Conservation (phyloP, 352 stramenopile species). For the Pythium volutum region DNA sequence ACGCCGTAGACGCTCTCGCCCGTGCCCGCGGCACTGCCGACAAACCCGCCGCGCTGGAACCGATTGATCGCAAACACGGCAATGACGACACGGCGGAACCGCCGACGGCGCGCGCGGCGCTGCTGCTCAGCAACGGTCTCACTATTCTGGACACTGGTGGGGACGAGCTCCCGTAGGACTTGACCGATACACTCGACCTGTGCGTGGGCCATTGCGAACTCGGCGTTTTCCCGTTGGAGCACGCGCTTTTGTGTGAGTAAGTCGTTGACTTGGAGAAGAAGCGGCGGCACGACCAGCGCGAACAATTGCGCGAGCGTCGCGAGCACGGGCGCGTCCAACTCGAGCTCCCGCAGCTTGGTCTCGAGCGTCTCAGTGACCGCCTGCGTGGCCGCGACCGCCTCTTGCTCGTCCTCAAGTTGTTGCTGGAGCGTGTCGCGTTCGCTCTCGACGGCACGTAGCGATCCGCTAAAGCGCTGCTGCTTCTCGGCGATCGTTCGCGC, state of each 20-base stretch:
- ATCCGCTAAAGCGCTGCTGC: slow-evolving; percentile 33
- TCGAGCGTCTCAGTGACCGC: slow-evolving; percentile 28
- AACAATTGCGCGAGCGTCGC: slow-evolving; percentile 52
- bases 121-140: slow-evolving; percentile 17
- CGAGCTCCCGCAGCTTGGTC: slow-evolving; percentile 28
- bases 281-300: slow-evolving; percentile 46
- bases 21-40: neutral
- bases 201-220: slow-evolving; percentile 38
- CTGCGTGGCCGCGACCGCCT: slow-evolving; percentile 17
- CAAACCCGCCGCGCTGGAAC: slow-evolving; percentile 35
- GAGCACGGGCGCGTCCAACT: slow-evolving; percentile 47
- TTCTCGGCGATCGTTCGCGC: slow-evolving; percentile 34
- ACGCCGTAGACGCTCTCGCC: slow-evolving; percentile 31
- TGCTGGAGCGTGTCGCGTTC: slow-evolving; percentile 33
- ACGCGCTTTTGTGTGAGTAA: slow-evolving; percentile 58
- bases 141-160: slow-evolving; percentile 6
- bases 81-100: slow-evolving; percentile 53
- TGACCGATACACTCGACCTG: slow-evolving; percentile 63
- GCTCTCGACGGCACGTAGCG: slow-evolving; percentile 31
- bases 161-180: slow-evolving; percentile 57
- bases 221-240: slow-evolving; percentile 43
- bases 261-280: slow-evolving; percentile 69
- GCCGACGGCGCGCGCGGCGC: neutral
- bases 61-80: slow-evolving; percentile 71
- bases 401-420: slow-evolving; percentile 29